A percentile compares a stretch with the other conserved stretches of the same genome.
These are phyloP conservation scores for Exophiala phaeomuriformis DNA, from an alignment of 2,329 filamentous ascomycete genomes.

Conservation along the genomic window DNA sequence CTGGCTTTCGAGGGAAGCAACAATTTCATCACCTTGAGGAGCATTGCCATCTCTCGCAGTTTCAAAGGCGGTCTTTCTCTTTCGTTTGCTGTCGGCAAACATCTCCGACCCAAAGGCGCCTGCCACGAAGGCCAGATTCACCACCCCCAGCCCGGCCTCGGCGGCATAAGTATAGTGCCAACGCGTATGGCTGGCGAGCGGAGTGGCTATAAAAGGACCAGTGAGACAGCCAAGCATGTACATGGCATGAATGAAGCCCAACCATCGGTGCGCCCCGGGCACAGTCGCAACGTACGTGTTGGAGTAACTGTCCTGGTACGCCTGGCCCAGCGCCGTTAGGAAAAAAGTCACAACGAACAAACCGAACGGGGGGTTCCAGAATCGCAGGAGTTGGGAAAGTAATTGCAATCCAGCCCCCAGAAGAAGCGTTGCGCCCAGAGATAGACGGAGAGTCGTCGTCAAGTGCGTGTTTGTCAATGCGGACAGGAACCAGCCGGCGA, in stretches of 20 bases:
- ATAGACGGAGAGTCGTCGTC: constrained; percentile 40
- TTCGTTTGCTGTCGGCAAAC: not conserved
- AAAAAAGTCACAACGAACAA: constrained; percentile 27
- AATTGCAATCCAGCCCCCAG: constrained; percentile 51
- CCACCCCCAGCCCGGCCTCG: constrained; percentile 43
- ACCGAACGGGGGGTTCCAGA: constrained; percentile 36
- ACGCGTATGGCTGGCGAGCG: constrained; percentile 47
- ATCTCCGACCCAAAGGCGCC: constrained; percentile 46
- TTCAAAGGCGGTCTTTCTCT: constrained; percentile 43
- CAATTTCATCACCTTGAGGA: too few species aligned
- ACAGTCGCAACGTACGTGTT: constrained; percentile 40
- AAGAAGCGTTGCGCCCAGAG: constrained; percentile 50
- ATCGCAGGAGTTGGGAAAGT: constrained; percentile 32
- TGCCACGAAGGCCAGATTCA: constrained; percentile 12
- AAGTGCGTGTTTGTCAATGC: constrained; percentile 52
- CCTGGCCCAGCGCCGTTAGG: constrained; percentile 34
- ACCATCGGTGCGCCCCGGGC: constrained; percentile 58
- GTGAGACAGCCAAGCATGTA: constrained; percentile 64
- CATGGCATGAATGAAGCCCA: constrained; percentile 65
- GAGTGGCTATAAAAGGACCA: constrained; percentile 62
- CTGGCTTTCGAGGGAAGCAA: too few species aligned
- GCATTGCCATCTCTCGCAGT: too few species aligned
- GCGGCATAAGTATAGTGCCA: constrained; percentile 69
- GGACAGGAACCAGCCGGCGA: constrained; percentile 54
- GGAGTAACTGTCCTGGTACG: constrained; percentile 30